Percentiles rank a stretch among this genome's conserved stretches.
Evolutionary conservation across 345 rosid genomes (phyloP).

Genomic region (Passiflora organensis): DNA sequence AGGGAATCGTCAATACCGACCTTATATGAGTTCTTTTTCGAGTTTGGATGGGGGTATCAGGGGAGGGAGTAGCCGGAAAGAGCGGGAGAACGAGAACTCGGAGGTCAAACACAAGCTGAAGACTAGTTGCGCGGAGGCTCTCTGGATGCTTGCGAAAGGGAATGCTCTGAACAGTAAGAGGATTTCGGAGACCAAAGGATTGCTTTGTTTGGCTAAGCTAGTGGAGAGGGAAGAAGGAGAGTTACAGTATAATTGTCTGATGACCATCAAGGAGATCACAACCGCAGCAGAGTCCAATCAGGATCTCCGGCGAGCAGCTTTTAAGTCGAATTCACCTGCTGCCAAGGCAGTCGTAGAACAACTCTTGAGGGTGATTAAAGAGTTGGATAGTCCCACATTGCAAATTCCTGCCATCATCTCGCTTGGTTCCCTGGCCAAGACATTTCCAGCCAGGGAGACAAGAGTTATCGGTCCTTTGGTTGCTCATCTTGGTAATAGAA

Average conservation of each 20-base stretch:
- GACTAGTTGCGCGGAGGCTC: slow-evolving; percentile 57
- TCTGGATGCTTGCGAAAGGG: slow-evolving; percentile 80
- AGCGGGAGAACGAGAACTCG: slow-evolving; percentile 64
- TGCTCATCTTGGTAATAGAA: slow-evolving; percentile 39
- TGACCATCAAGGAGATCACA: slow-evolving; percentile 82
- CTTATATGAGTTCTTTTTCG: slow-evolving; percentile 37
- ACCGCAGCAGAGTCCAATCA: slow-evolving; percentile 63
- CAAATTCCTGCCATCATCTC: slow-evolving; percentile 63
- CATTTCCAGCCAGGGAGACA: slow-evolving; percentile 82
- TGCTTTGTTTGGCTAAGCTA: slow-evolving; percentile 82
- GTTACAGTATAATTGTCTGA: slow-evolving; percentile 68
- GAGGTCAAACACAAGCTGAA: slow-evolving; percentile 63
- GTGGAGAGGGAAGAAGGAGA: slow-evolving; percentile 66
- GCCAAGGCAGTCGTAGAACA: slow-evolving; percentile 88
- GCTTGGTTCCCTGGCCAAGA: slow-evolving; percentile 78
- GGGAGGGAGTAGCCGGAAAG: slow-evolving; percentile 45
- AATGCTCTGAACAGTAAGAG: slow-evolving; percentile 66
- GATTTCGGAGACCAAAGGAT: slow-evolving; percentile 85
- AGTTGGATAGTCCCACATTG: slow-evolving; percentile 41
- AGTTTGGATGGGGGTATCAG: slow-evolving; percentile 29
- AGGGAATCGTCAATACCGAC: slow-evolving; percentile 18
- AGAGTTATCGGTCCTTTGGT: slow-evolving; percentile 68
- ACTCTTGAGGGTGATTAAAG: slow-evolving; percentile 55
- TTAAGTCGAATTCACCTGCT: slow-evolving; percentile 78
- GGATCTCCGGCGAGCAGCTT: slow-evolving; percentile 77